Base-by-base conservation (phyloP, 192 early-diverging fungal species). In the Umbelopsis sp. region DNA sequence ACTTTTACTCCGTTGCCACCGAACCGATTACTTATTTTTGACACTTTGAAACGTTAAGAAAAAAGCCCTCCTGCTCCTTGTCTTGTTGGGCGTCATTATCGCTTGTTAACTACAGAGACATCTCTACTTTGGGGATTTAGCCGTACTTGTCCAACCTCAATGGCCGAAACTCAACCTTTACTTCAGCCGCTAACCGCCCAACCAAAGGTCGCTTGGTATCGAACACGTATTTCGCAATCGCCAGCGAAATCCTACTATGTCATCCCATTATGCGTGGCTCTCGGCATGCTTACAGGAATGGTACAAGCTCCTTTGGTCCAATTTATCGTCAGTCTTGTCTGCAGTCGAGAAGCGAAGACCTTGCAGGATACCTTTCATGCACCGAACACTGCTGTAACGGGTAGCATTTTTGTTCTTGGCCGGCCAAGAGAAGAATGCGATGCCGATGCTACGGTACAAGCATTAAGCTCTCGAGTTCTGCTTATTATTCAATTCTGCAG, bases 141-240 rank as follows among this genome's bases (percentile, higher is more conserved):
- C 31, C 26, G 12, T 7, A 62, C 31, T n/a, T 17, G 16, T 12
- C 31, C 29, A 32, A 32, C 31, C 3, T 34, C 12, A 22, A 62
- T 62, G 56, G 26, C 26, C 17, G 56, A 62, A 62, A 62, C 56
- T 36, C 56, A 62, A 62, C 56, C 56, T n/a, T 31, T 62, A 32
- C 31, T 62, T 7, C 56, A 62, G 16, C 29, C 56, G 11, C 31
- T 16, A 20, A 62, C 26, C 7, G 26, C 56, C 17, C 11, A 22
- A 29, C 24, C 16, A 0, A 22, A 31, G 29, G 16, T n/a, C 17
- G 16, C 56, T 34, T n/a, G 56, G 56, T 31, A 34, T 62, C 56
- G 56, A 62, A 26, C 20, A 7, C 2, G 56, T 7, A 29, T 62
- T 29, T 32, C 56, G 1, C 56, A 34, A 20, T 32, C 31, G 17